Percentiles rank a stretch among this genome's conserved stretches.
phyloP scores from a whole-genome alignment of 2,329 filamentous ascomycete species.

The Aspergillus flavus region DNA sequence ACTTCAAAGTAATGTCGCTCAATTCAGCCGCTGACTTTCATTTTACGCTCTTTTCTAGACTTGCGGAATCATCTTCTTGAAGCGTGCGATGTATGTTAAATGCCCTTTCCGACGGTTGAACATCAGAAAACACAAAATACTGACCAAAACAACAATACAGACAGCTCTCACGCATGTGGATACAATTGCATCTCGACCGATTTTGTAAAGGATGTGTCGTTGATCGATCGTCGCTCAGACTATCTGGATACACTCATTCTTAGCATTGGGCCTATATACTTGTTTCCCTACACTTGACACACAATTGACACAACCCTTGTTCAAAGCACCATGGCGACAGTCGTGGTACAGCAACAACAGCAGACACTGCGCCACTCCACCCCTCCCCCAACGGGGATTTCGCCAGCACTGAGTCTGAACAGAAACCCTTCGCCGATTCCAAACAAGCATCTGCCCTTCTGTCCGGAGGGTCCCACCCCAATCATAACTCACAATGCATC shows the following conservation, averaged over 20 bases:
- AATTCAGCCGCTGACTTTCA: background rate
- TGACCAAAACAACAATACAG: background rate
- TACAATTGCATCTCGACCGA: slow-evolving; percentile 3
- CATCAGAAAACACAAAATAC: background rate
- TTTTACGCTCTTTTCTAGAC: background rate
- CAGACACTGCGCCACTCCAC: slow-evolving; percentile 51
- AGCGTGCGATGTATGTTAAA: background rate
- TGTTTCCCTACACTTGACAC: background rate
- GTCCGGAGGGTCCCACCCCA: slow-evolving; percentile 73
- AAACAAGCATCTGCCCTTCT: slow-evolving; percentile 89
- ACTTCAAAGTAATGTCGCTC: background rate
- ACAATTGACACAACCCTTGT: background rate
- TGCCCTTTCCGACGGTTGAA: background rate
- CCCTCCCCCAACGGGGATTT: slow-evolving; percentile 47
- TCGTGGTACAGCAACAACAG: slow-evolving; percentile 52
- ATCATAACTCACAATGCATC: slow-evolving; percentile 68
- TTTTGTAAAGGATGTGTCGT: slow-evolving; percentile 22
- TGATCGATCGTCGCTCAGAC: slow-evolving; percentile 15
- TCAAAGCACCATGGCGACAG: slow-evolving; percentile 45
- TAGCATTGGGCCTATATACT: slow-evolving; percentile 1
- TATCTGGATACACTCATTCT: slow-evolving; percentile 4
- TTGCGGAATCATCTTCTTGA: background rate
- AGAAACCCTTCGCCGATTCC: slow-evolving; percentile 67
- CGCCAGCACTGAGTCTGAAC: slow-evolving; percentile 60
- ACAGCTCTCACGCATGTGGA: slow-evolving; percentile 9